phyloP scores from a whole-genome alignment of 305 asterid species.

The Caryopteris hybrid region DNA sequence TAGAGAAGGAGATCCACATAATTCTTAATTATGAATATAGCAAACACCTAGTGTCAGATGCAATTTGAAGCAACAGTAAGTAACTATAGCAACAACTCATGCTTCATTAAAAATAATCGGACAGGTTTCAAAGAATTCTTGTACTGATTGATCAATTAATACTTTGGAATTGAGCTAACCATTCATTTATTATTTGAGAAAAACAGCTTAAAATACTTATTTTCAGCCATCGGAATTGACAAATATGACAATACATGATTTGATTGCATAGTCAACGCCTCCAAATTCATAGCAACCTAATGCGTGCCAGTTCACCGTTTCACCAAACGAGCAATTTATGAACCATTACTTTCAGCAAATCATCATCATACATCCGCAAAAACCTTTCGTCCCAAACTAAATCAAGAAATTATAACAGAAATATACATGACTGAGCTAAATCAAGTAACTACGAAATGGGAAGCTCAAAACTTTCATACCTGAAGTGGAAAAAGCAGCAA shows the following conservation, averaged over 20 bases:
- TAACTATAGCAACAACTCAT: too few relatives aligned
- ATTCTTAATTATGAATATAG: background rate
- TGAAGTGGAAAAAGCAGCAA: slow-evolving; percentile 7
- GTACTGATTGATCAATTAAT: too few relatives aligned
- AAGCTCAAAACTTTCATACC: slow-evolving; percentile 16
- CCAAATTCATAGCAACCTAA: slow-evolving; percentile 4
- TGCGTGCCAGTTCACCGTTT: background rate
- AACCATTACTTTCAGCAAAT: slow-evolving; percentile 3
- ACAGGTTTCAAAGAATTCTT: too few relatives aligned
- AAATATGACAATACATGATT: background rate
- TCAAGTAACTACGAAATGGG: background rate
- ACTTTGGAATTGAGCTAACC: too few relatives aligned
- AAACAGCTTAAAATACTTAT: background rate
- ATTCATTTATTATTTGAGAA: too few relatives aligned
- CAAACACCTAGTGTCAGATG: background rate
- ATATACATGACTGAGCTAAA: background rate
- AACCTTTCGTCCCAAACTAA: background rate
- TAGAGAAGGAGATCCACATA: background rate
- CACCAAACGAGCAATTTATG: background rate
- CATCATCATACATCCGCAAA: background rate
- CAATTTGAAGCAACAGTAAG: background rate
- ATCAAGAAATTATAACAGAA: background rate
- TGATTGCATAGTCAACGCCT: background rate
- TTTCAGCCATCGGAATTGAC: slow-evolving; percentile 5
- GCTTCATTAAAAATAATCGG: too few relatives aligned